These are phyloP conservation scores for Austroboletus niveus DNA, from an alignment of 1,284 basidiomycete species.

Conservation along the genomic window DNA sequence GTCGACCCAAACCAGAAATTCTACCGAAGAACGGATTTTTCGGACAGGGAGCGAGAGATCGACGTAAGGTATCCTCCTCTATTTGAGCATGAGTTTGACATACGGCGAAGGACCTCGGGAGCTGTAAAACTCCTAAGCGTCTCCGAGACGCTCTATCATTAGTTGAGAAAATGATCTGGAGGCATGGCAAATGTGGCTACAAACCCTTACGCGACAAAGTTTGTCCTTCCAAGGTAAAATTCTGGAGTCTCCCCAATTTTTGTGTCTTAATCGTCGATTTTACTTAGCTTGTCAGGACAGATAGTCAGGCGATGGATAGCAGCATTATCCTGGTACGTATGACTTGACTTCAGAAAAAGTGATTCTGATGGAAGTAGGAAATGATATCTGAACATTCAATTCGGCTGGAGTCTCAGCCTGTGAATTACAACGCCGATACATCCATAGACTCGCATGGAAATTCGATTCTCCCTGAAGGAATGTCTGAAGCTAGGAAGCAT, in stretches of 20 bases:
- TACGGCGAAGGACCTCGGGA: slow-evolving; percentile 40
- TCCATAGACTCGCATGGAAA: slow-evolving; percentile 51
- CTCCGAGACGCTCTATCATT: slow-evolving; percentile 54
- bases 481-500: slow-evolving; percentile 47
- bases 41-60: slow-evolving; percentile 70
- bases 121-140: slow-evolving; percentile 70
- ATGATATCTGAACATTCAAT: slow-evolving; percentile 69
- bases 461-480: slow-evolving; percentile 41
- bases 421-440: slow-evolving; percentile 30
- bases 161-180: slow-evolving; percentile 63
- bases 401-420: slow-evolving; percentile 51
- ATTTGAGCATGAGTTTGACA: not conserved
- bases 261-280: not conserved
- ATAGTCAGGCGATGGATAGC: slow-evolving; percentile 46
- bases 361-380: slow-evolving; percentile 45
- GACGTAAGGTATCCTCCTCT: slow-evolving; percentile 41
- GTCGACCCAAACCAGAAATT: slow-evolving; percentile 25
- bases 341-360: not conserved
- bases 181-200: slow-evolving; percentile 73
- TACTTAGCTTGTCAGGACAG: slow-evolving; percentile 29
- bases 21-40: slow-evolving; percentile 48
- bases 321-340: slow-evolving; percentile 54
- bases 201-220: slow-evolving; percentile 58
- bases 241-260: not conserved
- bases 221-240: slow-evolving; percentile 72